Evolutionary conservation across 441 rosid genomes (phyloP).

Genomic region (Croton laevigatus): DNA sequence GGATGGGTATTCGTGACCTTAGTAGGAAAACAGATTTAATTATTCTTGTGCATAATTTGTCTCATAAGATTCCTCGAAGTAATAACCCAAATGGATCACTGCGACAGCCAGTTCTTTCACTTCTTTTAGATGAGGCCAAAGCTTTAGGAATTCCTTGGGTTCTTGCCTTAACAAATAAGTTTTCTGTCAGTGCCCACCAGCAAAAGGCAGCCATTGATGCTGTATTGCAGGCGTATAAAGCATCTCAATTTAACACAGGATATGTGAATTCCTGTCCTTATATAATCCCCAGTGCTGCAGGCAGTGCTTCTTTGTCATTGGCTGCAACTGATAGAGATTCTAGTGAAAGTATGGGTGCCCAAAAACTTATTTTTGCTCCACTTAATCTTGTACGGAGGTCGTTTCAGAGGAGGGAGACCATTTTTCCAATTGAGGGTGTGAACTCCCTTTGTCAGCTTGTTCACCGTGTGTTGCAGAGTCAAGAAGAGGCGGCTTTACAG

Average conservation of each 20-base stretch:
- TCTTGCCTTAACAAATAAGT: constrained; percentile 90
- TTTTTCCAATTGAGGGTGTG: constrained; percentile 80
- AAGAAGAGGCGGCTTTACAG: constrained; percentile 86
- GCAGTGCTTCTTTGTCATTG: constrained; percentile 70
- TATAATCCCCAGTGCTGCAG: constrained; percentile 57
- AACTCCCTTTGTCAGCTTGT: constrained; percentile 69
- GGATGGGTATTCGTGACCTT: constrained; percentile 82
- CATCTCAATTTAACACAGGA: constrained; percentile 56
- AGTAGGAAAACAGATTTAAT: constrained; percentile 80
- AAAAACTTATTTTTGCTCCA: constrained; percentile 63
- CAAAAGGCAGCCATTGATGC: constrained; percentile 74
- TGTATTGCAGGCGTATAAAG: constrained; percentile 76
- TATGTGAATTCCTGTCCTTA: constrained; percentile 90
- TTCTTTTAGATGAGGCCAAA: constrained; percentile 83
- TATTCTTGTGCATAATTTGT: constrained; percentile 89
- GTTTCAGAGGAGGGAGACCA: constrained; percentile 70
- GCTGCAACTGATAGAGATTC: constrained; percentile 52
- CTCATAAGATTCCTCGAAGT: constrained; percentile 80
- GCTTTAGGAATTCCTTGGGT: constrained; percentile 97
- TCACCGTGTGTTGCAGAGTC: constrained; percentile 62
- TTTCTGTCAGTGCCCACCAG: constrained; percentile 98
- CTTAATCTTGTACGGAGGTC: constrained; percentile 66
- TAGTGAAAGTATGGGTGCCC: constrained; percentile 47
- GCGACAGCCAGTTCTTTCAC: constrained; percentile 73
- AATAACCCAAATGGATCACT: constrained; percentile 42